Conservation (phyloP, 305 asterid species). For the Salvia sclarea region DNA sequence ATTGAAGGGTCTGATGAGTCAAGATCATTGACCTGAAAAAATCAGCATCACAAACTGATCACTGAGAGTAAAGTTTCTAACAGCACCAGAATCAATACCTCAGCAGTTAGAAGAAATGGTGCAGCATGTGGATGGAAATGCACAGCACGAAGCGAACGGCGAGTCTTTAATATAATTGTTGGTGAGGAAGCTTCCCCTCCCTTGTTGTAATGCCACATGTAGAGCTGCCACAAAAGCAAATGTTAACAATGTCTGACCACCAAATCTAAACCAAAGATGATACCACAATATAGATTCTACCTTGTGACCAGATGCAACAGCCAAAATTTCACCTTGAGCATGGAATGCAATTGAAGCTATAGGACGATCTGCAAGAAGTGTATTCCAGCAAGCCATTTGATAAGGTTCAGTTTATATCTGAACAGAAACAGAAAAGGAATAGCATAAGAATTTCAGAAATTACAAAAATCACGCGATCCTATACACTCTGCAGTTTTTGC, state of each 20-base stretch:
- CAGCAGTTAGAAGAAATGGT: slow-evolving; percentile 93
- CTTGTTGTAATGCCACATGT: slow-evolving; percentile 88
- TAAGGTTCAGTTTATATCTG: neutral
- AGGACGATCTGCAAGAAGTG: slow-evolving; percentile 72
- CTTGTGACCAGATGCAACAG: slow-evolving; percentile 99
- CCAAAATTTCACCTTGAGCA: slow-evolving; percentile 89
- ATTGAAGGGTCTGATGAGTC: slow-evolving; percentile 90
- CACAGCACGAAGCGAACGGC: slow-evolving; percentile 96
- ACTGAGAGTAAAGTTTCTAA: slow-evolving; percentile 25
- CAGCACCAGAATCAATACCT: slow-evolving; percentile 56
- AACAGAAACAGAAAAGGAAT: neutral
- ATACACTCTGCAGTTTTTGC: slow-evolving; percentile 80
- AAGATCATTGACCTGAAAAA: slow-evolving; percentile 83
- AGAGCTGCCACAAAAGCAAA: slow-evolving; percentile 61
- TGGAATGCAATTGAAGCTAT: slow-evolving; percentile 98
- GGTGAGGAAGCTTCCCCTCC: slow-evolving; percentile 85
- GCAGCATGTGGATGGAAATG: slow-evolving; percentile 97
- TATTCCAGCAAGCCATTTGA: slow-evolving; percentile 30
- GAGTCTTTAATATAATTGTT: slow-evolving; percentile 73
- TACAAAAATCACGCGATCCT: slow-evolving; percentile 95
- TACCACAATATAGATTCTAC: slow-evolving; percentile 41
- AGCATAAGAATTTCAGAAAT: slow-evolving; percentile 29
- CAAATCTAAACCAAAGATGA: slow-evolving; percentile 29
- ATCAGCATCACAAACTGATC: slow-evolving; percentile 26
- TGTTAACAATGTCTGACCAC: slow-evolving; percentile 31